Base-by-base conservation (phyloP, 352 stramenopile species). In the Phytophthora citrophthora region DNA sequence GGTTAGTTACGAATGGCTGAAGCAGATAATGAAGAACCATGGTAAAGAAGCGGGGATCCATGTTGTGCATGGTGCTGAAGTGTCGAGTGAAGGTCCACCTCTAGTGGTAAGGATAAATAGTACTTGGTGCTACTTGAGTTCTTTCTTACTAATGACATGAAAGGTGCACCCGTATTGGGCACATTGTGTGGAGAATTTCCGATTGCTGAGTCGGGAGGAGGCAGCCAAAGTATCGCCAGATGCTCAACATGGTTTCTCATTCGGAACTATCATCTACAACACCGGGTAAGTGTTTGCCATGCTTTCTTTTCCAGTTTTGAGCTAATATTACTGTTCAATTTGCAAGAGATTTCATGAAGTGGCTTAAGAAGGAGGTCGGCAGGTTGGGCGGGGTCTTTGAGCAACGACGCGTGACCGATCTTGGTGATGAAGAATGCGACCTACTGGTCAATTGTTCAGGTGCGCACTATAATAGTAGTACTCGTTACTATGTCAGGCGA, bases 181-280 rank as follows among this genome's bases (percentile, higher is more conserved):
- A 0, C 81, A 89, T 41, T 88, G 75, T 38, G 83, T 87, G 11
- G 63, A 82, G 39, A 69, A 86, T 54, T 90, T 87, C 61, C 75
- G 77, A 2, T 39, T 87, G 16, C 50, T 91, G 11, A 73, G 63
- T 40, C 56, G 26, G 0, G 63, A 76, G 8, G 79, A 91, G 48
- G 80, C 76, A 5, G 39, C 31, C 0, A 40, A 68, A 6, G 70
- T 86, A 44, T 72, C 64, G 5, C 62, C 78, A 0, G 77, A 70
- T 23, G 77, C 78, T 11, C 66, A 67, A 3, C 80, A 90, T 40
- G 83, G 83, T 27, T 84, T 69, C 38, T 54, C 74, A 39, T 88
- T 88, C 50, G 64, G 65, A 40, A 86, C 83, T 13, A 77, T 90
- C 61, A 81, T 92, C 54, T 90, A 88, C 76, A 88, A 84, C 43